Conservation (phyloP, 177 flowering plant genomes). For the Telopea speciosissima region DNA sequence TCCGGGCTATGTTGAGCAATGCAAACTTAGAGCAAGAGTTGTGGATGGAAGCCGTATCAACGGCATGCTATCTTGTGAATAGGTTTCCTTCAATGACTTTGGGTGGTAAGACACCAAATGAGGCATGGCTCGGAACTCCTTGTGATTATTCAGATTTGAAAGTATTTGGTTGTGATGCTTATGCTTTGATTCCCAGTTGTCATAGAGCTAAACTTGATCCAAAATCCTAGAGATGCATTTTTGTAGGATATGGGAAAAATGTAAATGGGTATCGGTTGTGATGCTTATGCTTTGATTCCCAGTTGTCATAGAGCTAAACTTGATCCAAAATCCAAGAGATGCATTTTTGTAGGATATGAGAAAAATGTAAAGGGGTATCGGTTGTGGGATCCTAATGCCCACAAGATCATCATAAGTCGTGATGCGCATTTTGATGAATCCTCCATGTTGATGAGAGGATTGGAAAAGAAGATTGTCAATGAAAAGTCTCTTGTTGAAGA, state of each 20-base stretch:
- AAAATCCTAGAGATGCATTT: not conserved
- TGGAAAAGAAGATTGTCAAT: not conserved
- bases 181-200: constrained; percentile 2
- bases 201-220: no score
- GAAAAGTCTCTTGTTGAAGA: not conserved
- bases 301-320: no score
- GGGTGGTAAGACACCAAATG: not conserved
- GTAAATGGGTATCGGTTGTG: not conserved
- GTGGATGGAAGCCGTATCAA: not conserved
- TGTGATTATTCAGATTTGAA: not conserved
- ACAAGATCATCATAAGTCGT: not conserved
- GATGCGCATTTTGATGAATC: constrained; percentile 1
- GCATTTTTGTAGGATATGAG: not conserved
- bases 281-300: not conserved
- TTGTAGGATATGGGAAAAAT: not conserved
- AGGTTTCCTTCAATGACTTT: not conserved
- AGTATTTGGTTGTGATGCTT: constrained; percentile 5
- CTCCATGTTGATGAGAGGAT: no score
- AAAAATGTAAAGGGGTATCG: not conserved
- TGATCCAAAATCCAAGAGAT: no score
- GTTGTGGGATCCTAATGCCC: not conserved
- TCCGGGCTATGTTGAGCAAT: not conserved
- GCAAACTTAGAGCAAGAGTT: not conserved
- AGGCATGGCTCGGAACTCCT: constrained; percentile 2
- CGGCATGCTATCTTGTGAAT: not conserved